phyloP scores from a whole-genome alignment of 106 monocot genomes.

The Amphibolis antarctica region DNA sequence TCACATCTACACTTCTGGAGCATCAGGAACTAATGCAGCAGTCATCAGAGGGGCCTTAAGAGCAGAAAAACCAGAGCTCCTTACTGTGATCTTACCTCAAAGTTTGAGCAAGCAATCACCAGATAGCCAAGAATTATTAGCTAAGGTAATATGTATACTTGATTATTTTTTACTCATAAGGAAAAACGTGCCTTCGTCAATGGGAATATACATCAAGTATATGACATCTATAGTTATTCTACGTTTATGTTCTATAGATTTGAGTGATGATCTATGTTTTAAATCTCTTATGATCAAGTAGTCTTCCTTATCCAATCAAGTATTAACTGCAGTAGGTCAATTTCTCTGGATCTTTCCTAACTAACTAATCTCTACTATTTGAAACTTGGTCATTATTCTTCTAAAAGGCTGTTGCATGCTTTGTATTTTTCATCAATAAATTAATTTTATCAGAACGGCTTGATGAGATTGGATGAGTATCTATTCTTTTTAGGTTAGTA shows the following conservation, averaged over 20 bases:
- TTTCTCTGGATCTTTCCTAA: not conserved
- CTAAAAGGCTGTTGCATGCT: too few relatives aligned
- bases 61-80: slow-evolving; percentile 86
- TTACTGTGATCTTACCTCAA: slow-evolving; percentile 95
- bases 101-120: slow-evolving; percentile 80
- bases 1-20: slow-evolving; percentile 94
- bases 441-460: too few relatives aligned
- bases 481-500: too few relatives aligned
- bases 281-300: too few relatives aligned
- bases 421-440: too few relatives aligned
- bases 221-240: too few relatives aligned
- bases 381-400: not conserved
- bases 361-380: not conserved
- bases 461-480: too few relatives aligned
- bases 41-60: slow-evolving; percentile 94
- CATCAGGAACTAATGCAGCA: slow-evolving; percentile 96
- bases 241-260: too few relatives aligned
- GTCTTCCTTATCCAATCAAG: not conserved
- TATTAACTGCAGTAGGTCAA: not conserved
- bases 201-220: too few relatives aligned
- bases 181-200: too few relatives aligned
- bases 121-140: slow-evolving; percentile 87
- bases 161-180: too few relatives aligned
- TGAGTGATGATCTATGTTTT: too few relatives aligned
- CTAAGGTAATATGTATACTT: slow-evolving; percentile 43